Evolutionary conservation across 2,329 filamentous ascomycete genomes (phyloP).

Genomic region (Didymella pinodella): DNA sequence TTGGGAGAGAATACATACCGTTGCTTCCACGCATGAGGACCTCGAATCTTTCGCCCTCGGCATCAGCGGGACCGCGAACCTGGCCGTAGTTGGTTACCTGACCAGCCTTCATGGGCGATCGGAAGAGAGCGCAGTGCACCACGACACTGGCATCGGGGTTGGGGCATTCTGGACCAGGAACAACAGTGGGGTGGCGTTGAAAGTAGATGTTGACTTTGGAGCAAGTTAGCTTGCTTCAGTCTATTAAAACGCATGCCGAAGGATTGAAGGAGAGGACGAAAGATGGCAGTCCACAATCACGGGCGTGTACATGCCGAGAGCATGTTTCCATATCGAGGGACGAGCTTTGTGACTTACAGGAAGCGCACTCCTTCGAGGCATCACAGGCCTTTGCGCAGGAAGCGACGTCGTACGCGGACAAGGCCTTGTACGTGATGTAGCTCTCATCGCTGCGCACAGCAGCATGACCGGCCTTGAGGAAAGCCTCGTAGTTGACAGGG

Average conservation of each 20-base stretch:
- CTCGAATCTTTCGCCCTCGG: constrained; percentile 20
- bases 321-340: too few relatives aligned
- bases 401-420: constrained; percentile 2
- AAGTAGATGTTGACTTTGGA: constrained; percentile 47
- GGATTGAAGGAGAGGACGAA: background rate
- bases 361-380: background rate
- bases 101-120: constrained; percentile 1
- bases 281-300: background rate
- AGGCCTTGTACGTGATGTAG: constrained; percentile 1
- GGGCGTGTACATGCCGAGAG: background rate
- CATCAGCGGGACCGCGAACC: constrained; percentile 19
- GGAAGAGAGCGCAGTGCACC: constrained; percentile 27
- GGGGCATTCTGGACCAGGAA: constrained; percentile 23
- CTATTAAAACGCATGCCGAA: background rate
- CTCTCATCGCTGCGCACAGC: background rate
- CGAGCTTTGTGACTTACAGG: background rate
- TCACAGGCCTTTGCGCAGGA: constrained; percentile 2
- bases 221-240: background rate
- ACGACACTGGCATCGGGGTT: constrained; percentile 25
- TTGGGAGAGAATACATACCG: constrained; percentile 12
- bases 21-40: constrained; percentile 25
- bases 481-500: background rate
- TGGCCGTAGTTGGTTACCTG: constrained; percentile 25
- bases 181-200: constrained; percentile 22
- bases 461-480: background rate